Evolutionary conservation across 495 filamentous ascomycete genomes (phyloP), one percentile per base, ranked within the genome.

Genomic region (Penicillium coffeae): DNA sequence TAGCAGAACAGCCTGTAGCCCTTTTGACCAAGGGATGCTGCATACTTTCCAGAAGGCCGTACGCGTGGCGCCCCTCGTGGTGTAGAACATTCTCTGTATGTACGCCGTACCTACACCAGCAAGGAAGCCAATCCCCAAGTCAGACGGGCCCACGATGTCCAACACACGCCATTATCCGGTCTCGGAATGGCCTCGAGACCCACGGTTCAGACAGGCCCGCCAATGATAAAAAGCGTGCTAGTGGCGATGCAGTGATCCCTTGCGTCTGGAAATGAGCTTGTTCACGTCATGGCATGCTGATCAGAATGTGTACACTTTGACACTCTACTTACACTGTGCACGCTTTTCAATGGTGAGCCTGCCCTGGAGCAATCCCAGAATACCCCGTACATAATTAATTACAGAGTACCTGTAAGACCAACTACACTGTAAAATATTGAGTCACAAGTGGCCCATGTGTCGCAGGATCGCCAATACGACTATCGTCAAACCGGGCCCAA

Each of bases 111-210:
- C 38, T 40, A 12, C 13, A 15, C 13, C 21, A 20, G 38, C 8
- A 27, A 22, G 16, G 34, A 14, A 41, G 34, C 45, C 54, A 54
- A 60, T 60, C 50, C 34, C 20, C 10, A 30, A 19, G 3, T 35
- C 12, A 15, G 10, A 42, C 18, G 8, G 45, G 41, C 51, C 51
- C 56, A 59, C 56, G 56, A 30, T 51, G 45, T 44, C 48, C 40
- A 44, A 20, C 34, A 21, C 56, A 59, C 56, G 53, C 53, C 53
- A 53, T 49, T 47, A 55, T 49, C 58, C 58, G 55, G 50, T 48
- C 55, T 53, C 54, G 57, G 57, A 60, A 60, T 57, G 57, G 47
- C 49, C 5, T 42, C 15, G 13, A 42, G 56, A 56, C 56, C 57
- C 57, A 60, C 50, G 57, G 57, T 57, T 57, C 54, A 34, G 30